Conservation (phyloP, 768 basidiomycete genomes). For the Collybia sordida region DNA sequence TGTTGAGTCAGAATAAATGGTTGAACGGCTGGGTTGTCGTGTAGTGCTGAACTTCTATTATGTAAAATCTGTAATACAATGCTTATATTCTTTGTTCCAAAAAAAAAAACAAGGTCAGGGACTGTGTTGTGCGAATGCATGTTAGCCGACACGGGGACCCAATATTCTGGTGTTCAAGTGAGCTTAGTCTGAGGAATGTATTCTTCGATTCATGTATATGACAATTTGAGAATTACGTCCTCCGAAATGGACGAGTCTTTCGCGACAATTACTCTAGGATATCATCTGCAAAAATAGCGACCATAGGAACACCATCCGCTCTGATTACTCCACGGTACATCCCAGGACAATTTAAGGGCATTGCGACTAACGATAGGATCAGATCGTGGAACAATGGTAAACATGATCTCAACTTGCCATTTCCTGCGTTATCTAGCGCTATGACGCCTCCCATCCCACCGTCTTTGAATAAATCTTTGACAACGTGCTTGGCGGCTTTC, state of each 20-base stretch:
- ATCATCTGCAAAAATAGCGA: conserved; percentile 79
- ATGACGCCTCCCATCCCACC: conserved; percentile 78
- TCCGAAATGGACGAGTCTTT: too few relatives aligned
- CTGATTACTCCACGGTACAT: conserved; percentile 83
- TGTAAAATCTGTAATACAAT: too few relatives aligned
- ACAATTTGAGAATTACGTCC: too few relatives aligned
- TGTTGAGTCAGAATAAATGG: too few relatives aligned
- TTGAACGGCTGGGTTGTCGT: too few relatives aligned
- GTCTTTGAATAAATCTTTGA: conserved; percentile 54
- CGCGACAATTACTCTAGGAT: conserved; percentile 24
- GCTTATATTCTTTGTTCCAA: too few relatives aligned
- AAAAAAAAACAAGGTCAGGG: too few relatives aligned
- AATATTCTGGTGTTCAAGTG: too few relatives aligned
- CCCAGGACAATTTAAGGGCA: conserved; percentile 73
- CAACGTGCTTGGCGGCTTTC: conserved; percentile 52
- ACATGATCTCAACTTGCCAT: conserved; percentile 42
- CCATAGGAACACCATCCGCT: conserved; percentile 66
- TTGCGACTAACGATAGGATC: conserved; percentile 48
- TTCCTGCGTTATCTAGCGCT: conserved; percentile 66
- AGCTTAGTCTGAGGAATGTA: too few relatives aligned
- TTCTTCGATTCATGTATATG: not conserved
- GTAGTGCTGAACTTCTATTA: too few relatives aligned
- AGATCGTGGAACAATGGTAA: not conserved
- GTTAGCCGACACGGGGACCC: too few relatives aligned
- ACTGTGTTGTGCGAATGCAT: too few relatives aligned